Conservation (phyloP, 495 filamentous ascomycete species). For the Hypoxylon crocopeplum region DNA sequence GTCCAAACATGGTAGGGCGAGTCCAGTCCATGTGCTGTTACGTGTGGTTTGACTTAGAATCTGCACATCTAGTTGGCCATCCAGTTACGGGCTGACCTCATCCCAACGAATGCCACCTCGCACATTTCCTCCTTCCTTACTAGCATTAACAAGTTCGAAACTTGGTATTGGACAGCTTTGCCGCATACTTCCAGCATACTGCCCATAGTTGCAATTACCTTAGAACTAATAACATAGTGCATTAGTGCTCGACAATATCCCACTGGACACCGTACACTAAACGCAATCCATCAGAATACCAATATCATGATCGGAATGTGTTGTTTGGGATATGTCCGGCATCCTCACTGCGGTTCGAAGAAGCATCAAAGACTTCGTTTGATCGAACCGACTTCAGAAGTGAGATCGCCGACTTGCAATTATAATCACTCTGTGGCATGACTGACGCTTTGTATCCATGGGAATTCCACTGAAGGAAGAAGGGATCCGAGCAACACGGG, state of each 20-base stretch:
- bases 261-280: no score
- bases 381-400: slow-evolving; percentile 50
- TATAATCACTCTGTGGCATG: slow-evolving; percentile 54
- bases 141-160: slow-evolving; percentile 8
- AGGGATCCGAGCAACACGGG: slow-evolving; percentile 57
- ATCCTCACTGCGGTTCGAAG: slow-evolving; percentile 51
- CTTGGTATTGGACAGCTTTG: slow-evolving; percentile 8
- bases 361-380: slow-evolving; percentile 43
- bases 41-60: background rate
- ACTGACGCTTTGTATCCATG: slow-evolving; percentile 55
- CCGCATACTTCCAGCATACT: background rate
- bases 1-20: background rate
- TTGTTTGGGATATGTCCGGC: slow-evolving; percentile 46
- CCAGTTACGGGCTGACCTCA: slow-evolving; percentile 22
- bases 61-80: slow-evolving; percentile 13
- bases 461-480: slow-evolving; percentile 41
- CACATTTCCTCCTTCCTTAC: slow-evolving; percentile 17
- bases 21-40: background rate
- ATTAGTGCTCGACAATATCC: no score
- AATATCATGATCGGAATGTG: background rate
- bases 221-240: slow-evolving; percentile 1
- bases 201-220: background rate
- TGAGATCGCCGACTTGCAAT: slow-evolving; percentile 52
- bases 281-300: no score
- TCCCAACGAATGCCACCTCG: slow-evolving; percentile 10